These are phyloP conservation scores for Magnaporthiopsis rhizophila DNA, from an alignment of 2,329 filamentous ascomycete genomes.

Conservation along the genomic window DNA sequence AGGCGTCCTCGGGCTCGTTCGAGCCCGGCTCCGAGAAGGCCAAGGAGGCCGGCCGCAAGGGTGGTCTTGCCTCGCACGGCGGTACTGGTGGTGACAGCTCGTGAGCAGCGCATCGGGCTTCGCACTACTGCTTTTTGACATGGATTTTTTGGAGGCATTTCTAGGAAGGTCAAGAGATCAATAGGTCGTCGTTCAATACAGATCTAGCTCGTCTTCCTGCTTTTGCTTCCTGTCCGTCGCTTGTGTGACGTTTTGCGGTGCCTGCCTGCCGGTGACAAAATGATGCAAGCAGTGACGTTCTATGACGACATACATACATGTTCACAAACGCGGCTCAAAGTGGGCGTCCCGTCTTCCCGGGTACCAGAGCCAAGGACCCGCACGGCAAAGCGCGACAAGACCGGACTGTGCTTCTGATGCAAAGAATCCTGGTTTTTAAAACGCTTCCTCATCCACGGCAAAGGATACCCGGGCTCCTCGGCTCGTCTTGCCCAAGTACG, in stretches of 20 bases:
- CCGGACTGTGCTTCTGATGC: too few species aligned
- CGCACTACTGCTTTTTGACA: too few species aligned
- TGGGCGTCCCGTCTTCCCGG: neutral
- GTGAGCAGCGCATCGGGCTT: neutral
- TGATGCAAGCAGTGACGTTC: too few species aligned
- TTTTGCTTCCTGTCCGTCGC: neutral
- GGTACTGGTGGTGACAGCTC: neutral
- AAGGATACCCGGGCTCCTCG: too few species aligned
- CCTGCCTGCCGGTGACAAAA: too few species aligned
- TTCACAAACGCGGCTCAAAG: neutral
- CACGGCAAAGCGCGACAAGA: too few species aligned
- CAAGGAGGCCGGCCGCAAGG: slow-evolving; percentile 45
- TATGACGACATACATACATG: too few species aligned
- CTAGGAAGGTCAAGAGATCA: too few species aligned
- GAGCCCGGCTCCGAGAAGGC: slow-evolving; percentile 44
- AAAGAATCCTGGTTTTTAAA: neutral
- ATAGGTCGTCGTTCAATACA: too few species aligned
- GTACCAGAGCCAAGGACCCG: neutral
- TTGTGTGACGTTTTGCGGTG: too few species aligned
- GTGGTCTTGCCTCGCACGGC: slow-evolving; percentile 23
- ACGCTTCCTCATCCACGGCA: too few species aligned
- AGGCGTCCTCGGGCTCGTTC: slow-evolving; percentile 45
- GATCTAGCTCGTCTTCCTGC: neutral
- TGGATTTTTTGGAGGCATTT: too few species aligned
- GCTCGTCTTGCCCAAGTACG: neutral